phyloP scores from a whole-genome alignment of 108 stramenopile species.

The Fistulifera pelliculosa region DNA sequence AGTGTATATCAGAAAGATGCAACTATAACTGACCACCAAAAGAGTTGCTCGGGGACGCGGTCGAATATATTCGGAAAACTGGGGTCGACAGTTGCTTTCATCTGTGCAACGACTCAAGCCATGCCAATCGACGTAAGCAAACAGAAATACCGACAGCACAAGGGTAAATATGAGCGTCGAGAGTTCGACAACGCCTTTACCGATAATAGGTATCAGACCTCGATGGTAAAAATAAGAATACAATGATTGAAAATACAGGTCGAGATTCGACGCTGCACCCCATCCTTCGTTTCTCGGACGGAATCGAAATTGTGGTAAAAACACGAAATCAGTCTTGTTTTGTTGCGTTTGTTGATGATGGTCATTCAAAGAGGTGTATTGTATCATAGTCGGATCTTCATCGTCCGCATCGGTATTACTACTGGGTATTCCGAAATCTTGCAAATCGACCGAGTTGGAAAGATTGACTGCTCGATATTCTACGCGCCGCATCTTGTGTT shows the following conservation, averaged over 20 bases:
- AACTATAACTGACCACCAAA: slow-evolving; percentile 33
- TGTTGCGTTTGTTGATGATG: slow-evolving; percentile 10
- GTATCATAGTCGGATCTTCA: background rate
- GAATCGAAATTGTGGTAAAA: slow-evolving; percentile 40
- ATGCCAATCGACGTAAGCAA: slow-evolving; percentile 84
- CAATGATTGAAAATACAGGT: slow-evolving; percentile 75
- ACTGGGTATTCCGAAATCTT: slow-evolving; percentile 2
- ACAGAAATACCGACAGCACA: slow-evolving; percentile 70
- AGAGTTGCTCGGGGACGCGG: slow-evolving; percentile 21
- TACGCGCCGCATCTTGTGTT: slow-evolving; percentile 2
- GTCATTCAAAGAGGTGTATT: background rate
- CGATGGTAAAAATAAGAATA: slow-evolving; percentile 88
- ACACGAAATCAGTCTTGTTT: slow-evolving; percentile 39
- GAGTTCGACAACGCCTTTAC: slow-evolving; percentile 75
- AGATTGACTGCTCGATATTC: background rate
- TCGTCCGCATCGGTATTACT: background rate
- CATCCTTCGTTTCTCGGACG: slow-evolving; percentile 48
- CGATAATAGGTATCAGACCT: slow-evolving; percentile 80
- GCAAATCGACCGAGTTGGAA: background rate
- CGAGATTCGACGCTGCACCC: slow-evolving; percentile 75
- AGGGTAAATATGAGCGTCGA: slow-evolving; percentile 84
- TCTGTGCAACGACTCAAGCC: slow-evolving; percentile 69
- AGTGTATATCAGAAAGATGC: slow-evolving; percentile 55
- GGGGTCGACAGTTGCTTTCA: slow-evolving; percentile 61
- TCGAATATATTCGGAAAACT: slow-evolving; percentile 34